Evolutionary conservation across 2,329 filamentous ascomycete genomes (phyloP).

Genomic region (Xenoacremonium recifei): DNA sequence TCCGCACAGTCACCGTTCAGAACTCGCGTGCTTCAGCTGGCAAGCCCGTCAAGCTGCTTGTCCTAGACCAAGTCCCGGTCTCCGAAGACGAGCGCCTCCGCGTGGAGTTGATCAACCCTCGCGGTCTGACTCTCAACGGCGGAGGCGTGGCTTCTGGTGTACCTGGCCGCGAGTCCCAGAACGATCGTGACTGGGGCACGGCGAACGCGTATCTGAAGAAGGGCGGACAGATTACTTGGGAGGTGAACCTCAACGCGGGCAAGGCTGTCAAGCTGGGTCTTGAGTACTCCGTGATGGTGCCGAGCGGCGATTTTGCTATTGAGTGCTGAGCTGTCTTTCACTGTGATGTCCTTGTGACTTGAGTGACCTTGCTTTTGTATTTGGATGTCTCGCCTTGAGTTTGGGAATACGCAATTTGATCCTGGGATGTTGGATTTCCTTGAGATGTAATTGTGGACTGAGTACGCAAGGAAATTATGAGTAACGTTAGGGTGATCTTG

Average conservation of each 20-base stretch:
- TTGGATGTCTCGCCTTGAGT: background rate
- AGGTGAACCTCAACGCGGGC: slow-evolving; percentile 56
- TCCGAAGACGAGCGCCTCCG: slow-evolving; percentile 58
- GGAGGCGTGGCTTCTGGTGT: slow-evolving; percentile 35
- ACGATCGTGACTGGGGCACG: slow-evolving; percentile 48
- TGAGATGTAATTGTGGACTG: too few relatives aligned
- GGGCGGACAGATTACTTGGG: slow-evolving; percentile 58
- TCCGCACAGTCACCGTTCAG: slow-evolving; percentile 45
- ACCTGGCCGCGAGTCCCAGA: slow-evolving; percentile 25
- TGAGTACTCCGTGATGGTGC: slow-evolving; percentile 61
- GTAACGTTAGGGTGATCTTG: too few relatives aligned
- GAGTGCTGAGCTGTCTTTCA: slow-evolving; percentile 23
- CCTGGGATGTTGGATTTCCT: too few relatives aligned
- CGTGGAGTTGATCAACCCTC: slow-evolving; percentile 49
- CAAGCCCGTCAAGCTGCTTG: slow-evolving; percentile 44
- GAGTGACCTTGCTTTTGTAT: background rate
- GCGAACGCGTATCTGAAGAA: slow-evolving; percentile 54
- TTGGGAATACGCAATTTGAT: too few relatives aligned
- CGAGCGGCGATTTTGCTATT: slow-evolving; percentile 41
- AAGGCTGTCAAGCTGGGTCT: slow-evolving; percentile 55
- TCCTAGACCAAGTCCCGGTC: slow-evolving; percentile 62
- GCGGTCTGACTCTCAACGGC: slow-evolving; percentile 42
- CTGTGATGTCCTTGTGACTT: too few relatives aligned
- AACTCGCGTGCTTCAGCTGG: slow-evolving; percentile 44
- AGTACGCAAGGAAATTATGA: too few relatives aligned